Percentiles rank a stretch among this genome's conserved stretches.
Evolutionary conservation across 352 stramenopile genomes (phyloP).

Genomic region (Pilasporangium apinafurcum): DNA sequence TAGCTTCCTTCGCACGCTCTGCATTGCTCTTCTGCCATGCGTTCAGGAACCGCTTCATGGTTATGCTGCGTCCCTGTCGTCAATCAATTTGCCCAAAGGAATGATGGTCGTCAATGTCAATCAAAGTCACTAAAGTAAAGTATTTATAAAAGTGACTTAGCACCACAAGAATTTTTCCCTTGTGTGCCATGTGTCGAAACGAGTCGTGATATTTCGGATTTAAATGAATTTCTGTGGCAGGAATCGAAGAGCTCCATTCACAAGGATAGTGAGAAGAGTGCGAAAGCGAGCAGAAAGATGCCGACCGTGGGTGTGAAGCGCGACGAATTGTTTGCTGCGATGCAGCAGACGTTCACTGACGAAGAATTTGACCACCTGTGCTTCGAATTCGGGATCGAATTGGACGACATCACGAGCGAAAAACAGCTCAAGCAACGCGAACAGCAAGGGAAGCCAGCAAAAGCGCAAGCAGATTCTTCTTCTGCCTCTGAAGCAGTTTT

Average conservation of each 20-base stretch:
- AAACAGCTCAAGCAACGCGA: conserved; percentile 84
- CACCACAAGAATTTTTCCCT: no score
- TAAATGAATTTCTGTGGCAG: no score
- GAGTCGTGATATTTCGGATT: no score
- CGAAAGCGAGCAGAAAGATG: conserved; percentile 73
- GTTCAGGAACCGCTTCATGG: conserved; percentile 12
- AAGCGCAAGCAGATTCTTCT: conserved; percentile 41
- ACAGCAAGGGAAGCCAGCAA: conserved; percentile 60
- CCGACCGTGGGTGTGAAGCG: conserved; percentile 97
- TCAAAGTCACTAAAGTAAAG: no score
- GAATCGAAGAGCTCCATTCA: no score
- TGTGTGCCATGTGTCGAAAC: no score
- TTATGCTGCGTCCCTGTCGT: no score
- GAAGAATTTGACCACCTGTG: conserved; percentile 99
- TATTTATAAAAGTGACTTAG: no score
- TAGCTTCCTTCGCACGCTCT: conserved; percentile 35
- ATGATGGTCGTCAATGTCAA: no score
- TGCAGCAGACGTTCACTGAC: conserved; percentile 96
- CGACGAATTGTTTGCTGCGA: conserved; percentile 95
- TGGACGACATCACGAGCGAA: conserved; percentile 90
- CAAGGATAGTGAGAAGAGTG: no score
- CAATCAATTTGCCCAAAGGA: no score
- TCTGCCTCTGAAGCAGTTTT: conserved; percentile 90
- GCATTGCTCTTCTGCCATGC: conserved; percentile 33
- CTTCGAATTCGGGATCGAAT: conserved; percentile 99